Percentiles rank a stretch among this genome's conserved stretches.
Conservation (phyloP, 129 eudicot genomes). For the sunflower (Helianthus annuus) region HanXRQr2.0-SUNRISE NC_035445.2:163553517-163554016, state of each 20-base stretch:
- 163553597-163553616: slow-evolving; percentile 71
- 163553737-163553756: slow-evolving; percentile 49
- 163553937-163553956: slow-evolving; percentile 37
- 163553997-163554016: slow-evolving; percentile 18
- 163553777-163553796: slow-evolving; percentile 31
- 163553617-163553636: slow-evolving; percentile 63
- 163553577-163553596: slow-evolving; percentile 53
- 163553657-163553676: slow-evolving; percentile 71
- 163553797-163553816: slow-evolving; percentile 28
- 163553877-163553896: slow-evolving; percentile 44
- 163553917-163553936: slow-evolving; percentile 63
- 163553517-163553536: slow-evolving; percentile 94
- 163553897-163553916: slow-evolving; percentile 56
- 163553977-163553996: slow-evolving; percentile 39
- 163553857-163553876: slow-evolving; percentile 34
- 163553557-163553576: slow-evolving; percentile 47
- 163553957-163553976: slow-evolving; percentile 22
- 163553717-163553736: slow-evolving; percentile 62
- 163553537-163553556: slow-evolving; percentile 89
- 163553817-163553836: slow-evolving; percentile 35
- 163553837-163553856: slow-evolving; percentile 40
- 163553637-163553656: slow-evolving; percentile 67
- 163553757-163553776: slow-evolving; percentile 59
- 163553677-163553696: slow-evolving; percentile 89
- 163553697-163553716: slow-evolving; percentile 87